These are phyloP conservation scores for Monosporozyma servazzii DNA, from an alignment of 805 yeast genomes.

Conservation along the genomic window DNA sequence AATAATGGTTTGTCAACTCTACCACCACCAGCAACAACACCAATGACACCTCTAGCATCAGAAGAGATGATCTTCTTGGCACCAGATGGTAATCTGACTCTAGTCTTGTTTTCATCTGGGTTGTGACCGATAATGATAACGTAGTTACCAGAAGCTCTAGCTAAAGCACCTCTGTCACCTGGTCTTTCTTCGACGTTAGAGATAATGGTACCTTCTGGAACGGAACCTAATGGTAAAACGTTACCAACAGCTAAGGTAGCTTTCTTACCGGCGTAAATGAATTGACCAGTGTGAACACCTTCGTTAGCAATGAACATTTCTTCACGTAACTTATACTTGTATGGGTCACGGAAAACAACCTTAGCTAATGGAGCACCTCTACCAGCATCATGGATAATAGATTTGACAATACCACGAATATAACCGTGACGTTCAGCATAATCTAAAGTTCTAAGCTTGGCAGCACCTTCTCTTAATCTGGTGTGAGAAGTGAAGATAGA, in stretches of 20 bases:
- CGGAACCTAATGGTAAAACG: slow-evolving; percentile 91
- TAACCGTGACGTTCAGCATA: slow-evolving; percentile 99
- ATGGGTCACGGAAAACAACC: slow-evolving; percentile 99
- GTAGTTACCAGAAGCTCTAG: slow-evolving; percentile 99
- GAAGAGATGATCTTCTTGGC: slow-evolving; percentile 95
- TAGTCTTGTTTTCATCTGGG: slow-evolving; percentile 98
- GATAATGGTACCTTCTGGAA: slow-evolving; percentile 98
- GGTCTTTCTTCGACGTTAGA: slow-evolving; percentile 97
- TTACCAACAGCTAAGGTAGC: slow-evolving; percentile 96
- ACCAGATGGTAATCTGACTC: slow-evolving; percentile 98
- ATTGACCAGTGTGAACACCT: slow-evolving; percentile 99
- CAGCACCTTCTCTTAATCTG: slow-evolving; percentile 99
- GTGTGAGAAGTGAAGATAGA: slow-evolving; percentile 99
- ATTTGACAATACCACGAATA: slow-evolving; percentile 98
- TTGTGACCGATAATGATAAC: slow-evolving; percentile 98
- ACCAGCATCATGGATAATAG: slow-evolving; percentile 98
- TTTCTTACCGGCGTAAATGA: slow-evolving; percentile 97
- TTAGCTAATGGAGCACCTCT: slow-evolving; percentile 99
- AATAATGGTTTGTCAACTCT: slow-evolving; percentile 99
- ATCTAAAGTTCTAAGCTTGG: slow-evolving; percentile 98
- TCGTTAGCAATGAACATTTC: slow-evolving; percentile 99
- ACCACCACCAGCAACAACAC: slow-evolving; percentile 99
- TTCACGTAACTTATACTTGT: slow-evolving; percentile 95
- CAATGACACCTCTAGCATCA: slow-evolving; percentile 98
- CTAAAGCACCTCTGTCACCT: slow-evolving; percentile 99